Evolutionary conservation across 73 alveolate species (phyloP).

Genomic region (Effrenium voratum): DNA sequence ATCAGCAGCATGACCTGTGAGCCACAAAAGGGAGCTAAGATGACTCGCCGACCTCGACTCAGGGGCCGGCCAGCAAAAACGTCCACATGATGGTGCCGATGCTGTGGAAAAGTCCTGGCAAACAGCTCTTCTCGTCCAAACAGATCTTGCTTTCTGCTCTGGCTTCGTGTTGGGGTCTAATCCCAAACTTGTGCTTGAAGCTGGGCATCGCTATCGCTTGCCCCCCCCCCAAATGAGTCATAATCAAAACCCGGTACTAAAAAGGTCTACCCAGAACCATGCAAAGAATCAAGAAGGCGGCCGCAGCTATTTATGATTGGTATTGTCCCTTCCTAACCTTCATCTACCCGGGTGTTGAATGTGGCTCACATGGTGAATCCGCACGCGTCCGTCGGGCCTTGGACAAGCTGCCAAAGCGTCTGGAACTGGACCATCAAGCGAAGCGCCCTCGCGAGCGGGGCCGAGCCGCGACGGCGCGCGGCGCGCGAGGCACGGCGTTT

Average conservation of each 20-base stretch:
- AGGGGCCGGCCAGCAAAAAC: conserved; percentile 27
- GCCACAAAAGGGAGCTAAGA: neutral
- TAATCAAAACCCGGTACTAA: too few relatives aligned
- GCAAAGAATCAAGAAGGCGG: too few relatives aligned
- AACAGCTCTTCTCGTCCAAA: neutral
- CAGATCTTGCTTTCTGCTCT: neutral
- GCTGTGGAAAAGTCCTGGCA: conserved; percentile 77
- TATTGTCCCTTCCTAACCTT: too few relatives aligned
- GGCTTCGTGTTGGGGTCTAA: neutral
- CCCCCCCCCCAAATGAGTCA: too few relatives aligned
- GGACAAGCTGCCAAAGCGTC: conserved; percentile 78
- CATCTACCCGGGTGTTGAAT: too few relatives aligned
- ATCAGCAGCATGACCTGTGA: conserved; percentile 57
- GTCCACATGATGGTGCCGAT: conserved; percentile 86
- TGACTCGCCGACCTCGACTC: neutral
- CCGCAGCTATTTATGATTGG: too few relatives aligned
- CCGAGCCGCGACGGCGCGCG: neutral
- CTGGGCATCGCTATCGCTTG: too few relatives aligned
- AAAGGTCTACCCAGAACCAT: too few relatives aligned
- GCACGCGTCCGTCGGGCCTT: too few relatives aligned
- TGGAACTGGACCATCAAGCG: conserved; percentile 85
- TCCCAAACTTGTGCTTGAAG: too few relatives aligned
- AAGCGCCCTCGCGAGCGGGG: conserved; percentile 16
- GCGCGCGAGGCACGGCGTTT: neutral
- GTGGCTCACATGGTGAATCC: too few relatives aligned